Evolutionary conservation across 2,329 filamentous ascomycete species (phyloP), one percentile per base, ranked within the genome.

Genomic region (Phyllosticta citriasiana): DNA sequence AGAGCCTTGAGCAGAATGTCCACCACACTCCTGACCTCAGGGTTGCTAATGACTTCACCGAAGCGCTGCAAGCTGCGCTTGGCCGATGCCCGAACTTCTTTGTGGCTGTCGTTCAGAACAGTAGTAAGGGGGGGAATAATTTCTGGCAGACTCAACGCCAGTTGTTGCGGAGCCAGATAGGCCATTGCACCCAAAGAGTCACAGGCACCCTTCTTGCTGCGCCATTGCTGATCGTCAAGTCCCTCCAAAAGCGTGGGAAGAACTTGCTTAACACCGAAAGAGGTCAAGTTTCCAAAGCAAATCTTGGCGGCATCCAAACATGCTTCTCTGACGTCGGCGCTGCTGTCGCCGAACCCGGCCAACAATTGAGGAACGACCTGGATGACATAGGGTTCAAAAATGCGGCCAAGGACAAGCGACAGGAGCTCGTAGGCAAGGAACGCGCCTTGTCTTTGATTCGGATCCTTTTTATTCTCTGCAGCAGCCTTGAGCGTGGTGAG

Each of bases 131-230:
- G 93, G 26, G 95, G 94, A 66, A 99, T 99, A 67, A 99, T 99
- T 61, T 96, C 92, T 2, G 94, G 94, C 68, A 99, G 78, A 72
- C 92, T 97, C 67, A 88, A 83, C 1, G 94, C 91, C 19, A 99
- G 83, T 73, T 99, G 94, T 66, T 97, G 89, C 7, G 95, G 93
- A 72, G 97, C 94, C 33, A 99, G 84, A 72, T 99, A 99, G 4
- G 94, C 95, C 94, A 99, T 99, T 64, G 94, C 94, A 72, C 94
- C 94, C 14, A 99, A 82, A 26, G 96, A 86, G 72, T 99, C 94
- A 71, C 94, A 99, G 59, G 94, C 94, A 67, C 95, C 94, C 78
- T 96, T 96, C 77, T 99, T 97, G 77, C 91, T 97, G 70, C 94
- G 88, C 94, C 94, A 99, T 73, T 97, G 93, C 59, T 89, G 85